phyloP scores from a whole-genome alignment of 495 filamentous ascomycete species.

The Pyronema domesticum region DNA sequence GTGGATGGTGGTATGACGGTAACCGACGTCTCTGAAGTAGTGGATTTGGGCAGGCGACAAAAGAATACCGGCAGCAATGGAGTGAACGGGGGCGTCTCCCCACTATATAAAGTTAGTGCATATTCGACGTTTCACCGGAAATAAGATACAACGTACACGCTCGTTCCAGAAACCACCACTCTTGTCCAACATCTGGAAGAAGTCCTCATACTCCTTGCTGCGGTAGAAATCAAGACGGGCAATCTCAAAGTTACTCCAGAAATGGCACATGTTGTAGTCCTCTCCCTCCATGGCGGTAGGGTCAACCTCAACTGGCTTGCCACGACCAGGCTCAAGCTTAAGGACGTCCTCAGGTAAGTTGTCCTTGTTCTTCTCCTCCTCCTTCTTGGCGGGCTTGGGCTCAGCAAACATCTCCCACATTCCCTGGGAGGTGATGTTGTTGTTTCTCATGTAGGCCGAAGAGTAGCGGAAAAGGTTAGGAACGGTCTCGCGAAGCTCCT shows the following conservation, averaged over 20 bases:
- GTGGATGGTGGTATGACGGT: slow-evolving; percentile 96
- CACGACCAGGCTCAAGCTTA: slow-evolving; percentile 53
- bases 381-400: slow-evolving; percentile 26
- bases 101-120: slow-evolving; percentile 41
- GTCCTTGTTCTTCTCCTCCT: slow-evolving; percentile 29
- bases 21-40: slow-evolving; percentile 98
- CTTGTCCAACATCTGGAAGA: slow-evolving; percentile 98
- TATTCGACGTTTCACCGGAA: slow-evolving; percentile 12
- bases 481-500: slow-evolving; percentile 93
- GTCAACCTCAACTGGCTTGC: slow-evolving; percentile 61
- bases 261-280: slow-evolving; percentile 99
- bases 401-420: slow-evolving; percentile 97
- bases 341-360: slow-evolving; percentile 69
- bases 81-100: slow-evolving; percentile 98
- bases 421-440: slow-evolving; percentile 79
- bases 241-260: slow-evolving; percentile 99
- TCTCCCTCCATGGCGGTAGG: slow-evolving; percentile 93
- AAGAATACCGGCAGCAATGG: slow-evolving; percentile 79
- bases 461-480: slow-evolving; percentile 98
- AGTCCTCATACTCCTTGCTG: slow-evolving; percentile 90
- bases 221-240: slow-evolving; percentile 87
- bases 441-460: slow-evolving; percentile 91
- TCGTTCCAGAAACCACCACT: slow-evolving; percentile 99
- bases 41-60: slow-evolving; percentile 73
- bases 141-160: slow-evolving; percentile 42